Base-by-base conservation (phyloP, 192 early-diverging fungal species). In the Umbelopsis isabellina region DNA sequence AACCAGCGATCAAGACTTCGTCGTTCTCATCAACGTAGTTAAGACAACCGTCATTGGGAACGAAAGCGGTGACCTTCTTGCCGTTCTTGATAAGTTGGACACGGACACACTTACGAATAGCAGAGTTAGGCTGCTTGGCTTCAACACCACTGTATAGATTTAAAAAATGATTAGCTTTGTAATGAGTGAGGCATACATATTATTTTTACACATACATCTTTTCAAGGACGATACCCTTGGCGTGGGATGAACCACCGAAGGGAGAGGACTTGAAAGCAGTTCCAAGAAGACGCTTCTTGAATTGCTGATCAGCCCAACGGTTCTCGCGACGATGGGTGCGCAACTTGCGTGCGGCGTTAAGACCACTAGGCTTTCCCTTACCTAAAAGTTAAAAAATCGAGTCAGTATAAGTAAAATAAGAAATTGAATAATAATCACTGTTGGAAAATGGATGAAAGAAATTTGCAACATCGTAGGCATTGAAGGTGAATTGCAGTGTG, bases 11-110 rank as follows among this genome's bases (percentile, higher is more conserved):
- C 77, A 99, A 87, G 67, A 99, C 96, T 87, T 99, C 98, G 90
- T 99, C 97, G 92, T 99, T 99, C 81, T 99, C 98, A 78, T 99
- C 98, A 80, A 99, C 94, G 86, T 90, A 99, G 95, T 98, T 99
- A 82, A 99, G 88, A 86, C 98, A 99, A 97, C 98, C 98, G 87
- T 99, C 98, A 85, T 97, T 98, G 81, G 98, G 98, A 69, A 99
- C 98, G 88, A 99, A 99, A 79, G 98, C 98, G 69, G 98, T 97
- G 82, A 99, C 92, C 92, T 98, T 99, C 94, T 99, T 99, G 82
- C 94, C 95, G 92, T 99, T 99, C 93, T 99, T 99, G 91, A 99
- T 98, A 75, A 99, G 90, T 89, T 99, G 98, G 75, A 96, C 97
- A 94, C 98, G 96, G 75, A 99, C 95, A 88, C 97, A 98, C 90